Percentiles rank a stretch among this genome's conserved stretches.
These are phyloP conservation scores for Solanum boliviense DNA, from an alignment of 257 asterid genomes.

Conservation along the genomic window DNA sequence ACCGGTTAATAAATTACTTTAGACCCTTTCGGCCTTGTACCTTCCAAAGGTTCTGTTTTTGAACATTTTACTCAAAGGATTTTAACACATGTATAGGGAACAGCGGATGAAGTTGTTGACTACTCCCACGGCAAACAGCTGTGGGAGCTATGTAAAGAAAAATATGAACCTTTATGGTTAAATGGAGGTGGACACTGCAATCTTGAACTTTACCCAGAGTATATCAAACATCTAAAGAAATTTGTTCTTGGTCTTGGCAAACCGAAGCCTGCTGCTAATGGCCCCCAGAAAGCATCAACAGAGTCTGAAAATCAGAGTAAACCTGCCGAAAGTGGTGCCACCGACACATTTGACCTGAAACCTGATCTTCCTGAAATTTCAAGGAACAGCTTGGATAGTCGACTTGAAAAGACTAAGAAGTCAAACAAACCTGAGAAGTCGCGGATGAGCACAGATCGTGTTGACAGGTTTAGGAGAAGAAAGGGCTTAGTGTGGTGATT, in stretches of 20 bases:
- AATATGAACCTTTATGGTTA: constrained; percentile 86
- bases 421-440: constrained; percentile 71
- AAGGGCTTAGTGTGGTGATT: constrained; percentile 79
- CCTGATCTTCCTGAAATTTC: constrained; percentile 68
- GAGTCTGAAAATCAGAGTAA: constrained; percentile 29
- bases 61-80: neutral
- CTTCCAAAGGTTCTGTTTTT: neutral
- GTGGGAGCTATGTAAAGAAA: constrained; percentile 72
- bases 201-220: constrained; percentile 88
- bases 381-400: constrained; percentile 88
- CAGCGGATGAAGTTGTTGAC: constrained; percentile 92
- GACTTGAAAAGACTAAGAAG: constrained; percentile 88
- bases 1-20: neutral
- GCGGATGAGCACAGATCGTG: constrained; percentile 79
- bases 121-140: constrained; percentile 91
- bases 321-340: constrained; percentile 33
- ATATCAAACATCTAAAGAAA: constrained; percentile 72
- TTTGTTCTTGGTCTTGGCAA: constrained; percentile 72
- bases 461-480: constrained; percentile 79
- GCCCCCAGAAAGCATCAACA: constrained; percentile 26
- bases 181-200: constrained; percentile 93
- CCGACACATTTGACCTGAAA: constrained; percentile 38
- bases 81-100: constrained; percentile 39
- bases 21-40: neutral
- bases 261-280: constrained; percentile 45